phyloP scores from a whole-genome alignment of 176 grass and related monocot genomes.

The Rhynchospora pubera region DNA sequence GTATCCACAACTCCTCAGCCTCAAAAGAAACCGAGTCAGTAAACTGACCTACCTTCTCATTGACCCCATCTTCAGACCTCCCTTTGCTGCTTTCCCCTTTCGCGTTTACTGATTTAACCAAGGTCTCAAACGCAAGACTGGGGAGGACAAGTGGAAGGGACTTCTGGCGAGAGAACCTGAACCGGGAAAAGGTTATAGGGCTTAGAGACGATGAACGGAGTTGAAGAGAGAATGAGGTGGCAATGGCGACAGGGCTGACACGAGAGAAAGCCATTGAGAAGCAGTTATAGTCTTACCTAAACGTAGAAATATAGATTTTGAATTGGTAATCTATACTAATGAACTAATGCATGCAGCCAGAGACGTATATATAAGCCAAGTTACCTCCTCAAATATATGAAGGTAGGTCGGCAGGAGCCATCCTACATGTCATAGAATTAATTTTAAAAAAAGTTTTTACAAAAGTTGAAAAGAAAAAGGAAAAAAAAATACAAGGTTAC shows the following conservation, averaged over 20 bases:
- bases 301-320: too few relatives aligned
- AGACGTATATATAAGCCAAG: too few relatives aligned
- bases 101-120: neutral
- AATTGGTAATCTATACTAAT: too few relatives aligned
- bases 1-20: constrained; percentile 78
- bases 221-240: neutral
- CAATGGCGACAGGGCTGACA: neutral
- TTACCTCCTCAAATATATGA: too few relatives aligned
- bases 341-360: too few relatives aligned
- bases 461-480: too few relatives aligned
- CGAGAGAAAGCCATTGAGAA: neutral
- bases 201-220: neutral
- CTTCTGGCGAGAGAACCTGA: neutral
- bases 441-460: too few relatives aligned
- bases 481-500: too few relatives aligned
- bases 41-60: constrained; percentile 72
- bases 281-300: too few relatives aligned
- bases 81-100: constrained; percentile 45
- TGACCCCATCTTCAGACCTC: constrained; percentile 72
- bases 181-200: neutral
- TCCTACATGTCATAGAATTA: too few relatives aligned
- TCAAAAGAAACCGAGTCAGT: constrained; percentile 96
- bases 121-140: neutral
- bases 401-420: too few relatives aligned
- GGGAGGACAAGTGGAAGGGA: neutral